Percentiles rank a stretch among this genome's conserved stretches.
Evolutionary conservation across 345 rosid genomes (phyloP).

Genomic region (Rhodomyrtus tomentosa): DNA sequence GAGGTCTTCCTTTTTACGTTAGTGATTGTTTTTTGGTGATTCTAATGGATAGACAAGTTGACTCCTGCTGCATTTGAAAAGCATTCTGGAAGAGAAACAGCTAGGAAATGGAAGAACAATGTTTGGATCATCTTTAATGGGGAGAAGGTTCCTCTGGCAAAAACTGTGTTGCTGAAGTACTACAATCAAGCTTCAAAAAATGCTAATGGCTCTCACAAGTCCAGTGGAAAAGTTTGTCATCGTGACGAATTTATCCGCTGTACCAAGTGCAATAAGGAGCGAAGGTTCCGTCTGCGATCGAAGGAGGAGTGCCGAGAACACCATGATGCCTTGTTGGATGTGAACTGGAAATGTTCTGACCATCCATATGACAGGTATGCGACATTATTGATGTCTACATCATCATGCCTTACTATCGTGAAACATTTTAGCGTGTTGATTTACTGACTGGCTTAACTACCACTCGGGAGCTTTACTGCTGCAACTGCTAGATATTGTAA

Average conservation of each 20-base stretch:
- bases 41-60: slow-evolving; percentile 55
- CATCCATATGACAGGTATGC: slow-evolving; percentile 68
- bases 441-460: not conserved
- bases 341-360: slow-evolving; percentile 76
- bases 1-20: not conserved
- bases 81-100: slow-evolving; percentile 99
- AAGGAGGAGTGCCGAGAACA: slow-evolving; percentile 72
- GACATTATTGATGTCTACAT: not conserved
- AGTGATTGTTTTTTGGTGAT: slow-evolving; percentile 13
- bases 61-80: slow-evolving; percentile 98
- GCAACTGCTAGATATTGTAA: not conserved
- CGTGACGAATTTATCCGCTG: slow-evolving; percentile 83
- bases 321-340: slow-evolving; percentile 75
- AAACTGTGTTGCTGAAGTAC: slow-evolving; percentile 86
- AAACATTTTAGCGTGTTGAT: not conserved
- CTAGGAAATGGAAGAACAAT: slow-evolving; percentile 98
- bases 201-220: slow-evolving; percentile 54
- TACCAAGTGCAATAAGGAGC: slow-evolving; percentile 65
- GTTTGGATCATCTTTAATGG: slow-evolving; percentile 90
- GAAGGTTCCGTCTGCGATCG: slow-evolving; percentile 71
- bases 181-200: slow-evolving; percentile 63
- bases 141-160: slow-evolving; percentile 84
- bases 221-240: slow-evolving; percentile 58
- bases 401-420: not conserved
- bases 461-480: not conserved